phyloP scores from a whole-genome alignment of 2,329 filamentous ascomycete species.

The Fusarium cyanostomum region DNA sequence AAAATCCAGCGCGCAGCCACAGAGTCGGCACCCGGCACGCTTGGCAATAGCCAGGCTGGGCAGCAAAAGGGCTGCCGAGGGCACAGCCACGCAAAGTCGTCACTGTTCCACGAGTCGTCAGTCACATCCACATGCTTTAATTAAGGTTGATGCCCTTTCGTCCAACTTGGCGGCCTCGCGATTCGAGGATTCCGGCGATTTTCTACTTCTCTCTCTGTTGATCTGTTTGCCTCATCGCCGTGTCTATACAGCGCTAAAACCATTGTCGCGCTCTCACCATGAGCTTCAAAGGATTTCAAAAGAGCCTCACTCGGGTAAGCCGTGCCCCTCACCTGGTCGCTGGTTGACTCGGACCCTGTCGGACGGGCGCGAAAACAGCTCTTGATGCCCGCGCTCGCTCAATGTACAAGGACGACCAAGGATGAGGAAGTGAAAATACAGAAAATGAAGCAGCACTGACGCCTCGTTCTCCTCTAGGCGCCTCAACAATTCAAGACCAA shows the following conservation, averaged over 20 bases:
- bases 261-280: conserved; percentile 60
- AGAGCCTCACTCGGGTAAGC: conserved; percentile 84
- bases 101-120: conserved; percentile 40
- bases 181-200: conserved; percentile 34
- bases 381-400: conserved; percentile 2
- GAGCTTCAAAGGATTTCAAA: conserved; percentile 97
- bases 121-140: conserved; percentile 26
- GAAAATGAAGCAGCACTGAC: conserved; percentile 9
- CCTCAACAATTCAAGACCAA: conserved; percentile 91
- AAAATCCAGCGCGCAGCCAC: conserved; percentile 19
- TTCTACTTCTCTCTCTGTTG: conserved; percentile 6
- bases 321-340: conserved; percentile 46
- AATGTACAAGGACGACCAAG: neutral
- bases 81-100: conserved; percentile 47
- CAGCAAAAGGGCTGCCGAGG: conserved; percentile 26
- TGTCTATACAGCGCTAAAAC: conserved; percentile 8
- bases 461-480: conserved; percentile 59
- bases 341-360: conserved; percentile 15
- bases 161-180: conserved; percentile 43
- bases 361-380: conserved; percentile 27
- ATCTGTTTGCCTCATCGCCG: conserved; percentile 13
- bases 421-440: too few species aligned
- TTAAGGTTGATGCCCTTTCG: conserved; percentile 40
- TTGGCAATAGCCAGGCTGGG: conserved; percentile 29
- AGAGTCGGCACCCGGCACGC: conserved; percentile 24